Conservation (phyloP, 371 early-diverging fungal genomes). For the Choanephora cucurbitarum region DNA sequence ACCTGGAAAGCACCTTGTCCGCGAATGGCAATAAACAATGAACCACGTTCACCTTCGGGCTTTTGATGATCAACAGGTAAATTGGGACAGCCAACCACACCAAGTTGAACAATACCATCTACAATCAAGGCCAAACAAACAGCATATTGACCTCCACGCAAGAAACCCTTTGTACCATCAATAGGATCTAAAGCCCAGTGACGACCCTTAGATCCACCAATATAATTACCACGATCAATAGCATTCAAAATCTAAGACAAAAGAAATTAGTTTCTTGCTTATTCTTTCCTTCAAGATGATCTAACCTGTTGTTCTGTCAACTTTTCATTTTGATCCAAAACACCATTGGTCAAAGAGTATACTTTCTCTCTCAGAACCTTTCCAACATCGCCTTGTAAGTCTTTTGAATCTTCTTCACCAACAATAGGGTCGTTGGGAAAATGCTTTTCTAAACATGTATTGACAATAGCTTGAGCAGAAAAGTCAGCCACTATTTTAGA, state of each 20-base stretch:
- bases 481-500: conserved; percentile 86
- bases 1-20: conserved; percentile 92
- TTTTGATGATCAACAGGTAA: conserved; percentile 69
- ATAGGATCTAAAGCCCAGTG: conserved; percentile 98
- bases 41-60: conserved; percentile 72
- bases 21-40: conserved; percentile 75
- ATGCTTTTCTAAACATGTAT: conserved; percentile 65
- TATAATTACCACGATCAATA: conserved; percentile 90
- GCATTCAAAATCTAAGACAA: conserved; percentile 66
- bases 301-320: conserved; percentile 70
- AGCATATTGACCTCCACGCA: conserved; percentile 97
- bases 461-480: conserved; percentile 95
- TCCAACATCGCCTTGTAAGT: conserved; percentile 75
- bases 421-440: conserved; percentile 91
- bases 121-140: conserved; percentile 93
- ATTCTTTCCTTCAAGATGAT: too few relatives aligned
- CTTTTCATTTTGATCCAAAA: conserved; percentile 48
- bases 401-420: conserved; percentile 92
- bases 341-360: conserved; percentile 76
- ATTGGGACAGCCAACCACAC: conserved; percentile 96
- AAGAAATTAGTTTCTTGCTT: neutral
- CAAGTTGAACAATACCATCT: conserved; percentile 87
- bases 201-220: conserved; percentile 81
- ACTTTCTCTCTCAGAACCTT: conserved; percentile 74
- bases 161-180: conserved; percentile 94